Base-by-base conservation (phyloP, 768 basidiomycete species). In the Sarcodon sp. region DNA sequence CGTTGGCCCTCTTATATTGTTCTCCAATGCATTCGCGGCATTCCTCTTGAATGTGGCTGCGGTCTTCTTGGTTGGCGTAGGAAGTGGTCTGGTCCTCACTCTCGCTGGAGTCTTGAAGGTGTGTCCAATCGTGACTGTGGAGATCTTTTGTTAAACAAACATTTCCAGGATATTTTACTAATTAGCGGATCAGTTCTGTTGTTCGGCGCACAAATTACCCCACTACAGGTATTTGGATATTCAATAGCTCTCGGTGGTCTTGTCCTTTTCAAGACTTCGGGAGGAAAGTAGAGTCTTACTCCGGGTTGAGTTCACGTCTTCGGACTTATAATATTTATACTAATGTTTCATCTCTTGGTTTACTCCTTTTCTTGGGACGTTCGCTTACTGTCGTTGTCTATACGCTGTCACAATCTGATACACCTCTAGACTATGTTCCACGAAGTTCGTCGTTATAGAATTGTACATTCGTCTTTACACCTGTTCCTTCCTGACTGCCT, bases 21-120 rank as follows among this genome's bases (percentile, higher is more conserved):
- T 94, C 51, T 73, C 79, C 55, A 99, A 99, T 61, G 96, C 94
- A 0, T 61, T 68, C 41, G 76, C 90, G 33, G 93, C 94, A 0
- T 93, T 98, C 69, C 69, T 82, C 35, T 72, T 96, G 52, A 96
- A 97, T 59, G 73, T 96, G 36, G 88, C 93, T 1, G 92, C 93
- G 8, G 93, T 97, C 15, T 97, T 93, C 70, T 72, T 97, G 57
- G 90, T 96, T 33, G 77, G 90, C 38, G 86, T 80, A 0, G 92
- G 83, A 12, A 86, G 83, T 44, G 90, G 92, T 1, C 71, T 97
- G 50, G 79, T 96, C 15, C 69, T 97, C 54, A 97, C 93, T 2
- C 75, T 98, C 4, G 92, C 93, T 2, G 93, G 93, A 12, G 92
- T 97, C 21, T 83, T 92, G 67, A 93, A 93, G 75, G 83, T 84